Percentiles rank a stretch among this genome's conserved stretches.
phyloP scores from a whole-genome alignment of 106 monocot genomes.

The Allium fistulosum region DNA sequence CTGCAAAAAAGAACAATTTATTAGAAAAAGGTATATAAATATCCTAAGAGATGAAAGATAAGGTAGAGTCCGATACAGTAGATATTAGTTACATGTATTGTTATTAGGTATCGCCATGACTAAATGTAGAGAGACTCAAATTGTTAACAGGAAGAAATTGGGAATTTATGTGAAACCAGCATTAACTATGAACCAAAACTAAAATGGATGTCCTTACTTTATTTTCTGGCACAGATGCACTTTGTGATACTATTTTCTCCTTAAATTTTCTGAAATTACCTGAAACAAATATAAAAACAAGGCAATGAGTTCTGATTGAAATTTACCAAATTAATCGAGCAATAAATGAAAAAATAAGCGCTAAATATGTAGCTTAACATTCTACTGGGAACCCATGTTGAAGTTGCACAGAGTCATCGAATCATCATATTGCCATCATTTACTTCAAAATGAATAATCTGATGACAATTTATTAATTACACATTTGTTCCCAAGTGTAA shows the following conservation, averaged over 20 bases:
- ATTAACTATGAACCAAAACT: too few species aligned
- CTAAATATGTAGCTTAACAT: background rate
- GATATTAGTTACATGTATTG: too few species aligned
- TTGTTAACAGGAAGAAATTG: background rate
- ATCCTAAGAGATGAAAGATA: background rate
- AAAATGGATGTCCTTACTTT: constrained; percentile 39
- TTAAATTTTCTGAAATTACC: constrained; percentile 89
- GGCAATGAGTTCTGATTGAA: too few species aligned
- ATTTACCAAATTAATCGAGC: too few species aligned
- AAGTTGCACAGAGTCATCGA: too few species aligned
- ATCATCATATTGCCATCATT: too few species aligned
- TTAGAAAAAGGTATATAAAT: background rate
- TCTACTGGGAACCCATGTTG: background rate
- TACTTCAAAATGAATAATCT: too few species aligned
- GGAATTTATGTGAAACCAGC: too few species aligned
- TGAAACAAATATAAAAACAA: constrained; percentile 13
- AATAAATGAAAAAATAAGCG: background rate
- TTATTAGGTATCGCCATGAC: too few species aligned
- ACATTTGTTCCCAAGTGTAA: too few species aligned
- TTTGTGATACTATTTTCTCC: constrained; percentile 63
- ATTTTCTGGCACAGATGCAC: constrained; percentile 28
- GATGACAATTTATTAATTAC: too few species aligned
- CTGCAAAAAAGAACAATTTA: constrained; percentile 24
- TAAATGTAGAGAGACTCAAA: background rate
- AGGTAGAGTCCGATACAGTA: too few species aligned